Evolutionary conservation across 129 eudicot species (phyloP), one percentile per base, ranked within the genome.

Genomic region (Saposhnikovia divaricata): DNA sequence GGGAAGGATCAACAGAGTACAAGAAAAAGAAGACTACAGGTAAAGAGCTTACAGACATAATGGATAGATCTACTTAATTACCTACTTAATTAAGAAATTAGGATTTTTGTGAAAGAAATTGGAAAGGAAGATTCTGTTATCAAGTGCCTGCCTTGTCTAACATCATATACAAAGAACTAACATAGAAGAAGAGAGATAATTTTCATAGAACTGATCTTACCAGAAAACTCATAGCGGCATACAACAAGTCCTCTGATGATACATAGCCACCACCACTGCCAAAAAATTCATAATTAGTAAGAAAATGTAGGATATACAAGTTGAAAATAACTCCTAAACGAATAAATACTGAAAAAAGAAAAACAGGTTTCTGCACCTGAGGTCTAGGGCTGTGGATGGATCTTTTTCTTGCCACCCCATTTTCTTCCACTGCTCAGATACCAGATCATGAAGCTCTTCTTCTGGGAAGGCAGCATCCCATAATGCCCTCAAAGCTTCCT

Each of bases 381-480:
- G 92, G 85, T 95, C n/a, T n/a, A n/a, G n/a, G n/a, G n/a, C 99
- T 25, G 99, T 92, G 53, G 99, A 95, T 81, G 99, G 99, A 84
- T 95, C 99, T 90, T 95, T 95, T 77, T 97, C 99, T 83, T 95
- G 99, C 99, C 99, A 95, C 47, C 99, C 99, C 99, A 95, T 95
- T 81, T 95, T 97, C 84, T 95, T 95, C 99, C 99, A 95, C 82
- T 95, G 97, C 59, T 92, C 99, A 73, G 99, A 95, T 82, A 95
- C 87, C 79, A 92, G 83, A 81, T 90, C 93, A 84, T 46, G 78
- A 51, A 92, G 96, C 82, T 87, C 88, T 85, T 87, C 93, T 80
- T 84, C 95, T n/a, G 99, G 99, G 83, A 90, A 95, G 65, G 99
- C 94, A 83, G 96, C 95, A 84, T 84, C 59, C 99, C 97, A 95